Percentiles rank a stretch among this genome's conserved stretches.
Evolutionary conservation across 2,329 filamentous ascomycete genomes (phyloP).

Genomic region (Tolypocladium inflatum): DNA sequence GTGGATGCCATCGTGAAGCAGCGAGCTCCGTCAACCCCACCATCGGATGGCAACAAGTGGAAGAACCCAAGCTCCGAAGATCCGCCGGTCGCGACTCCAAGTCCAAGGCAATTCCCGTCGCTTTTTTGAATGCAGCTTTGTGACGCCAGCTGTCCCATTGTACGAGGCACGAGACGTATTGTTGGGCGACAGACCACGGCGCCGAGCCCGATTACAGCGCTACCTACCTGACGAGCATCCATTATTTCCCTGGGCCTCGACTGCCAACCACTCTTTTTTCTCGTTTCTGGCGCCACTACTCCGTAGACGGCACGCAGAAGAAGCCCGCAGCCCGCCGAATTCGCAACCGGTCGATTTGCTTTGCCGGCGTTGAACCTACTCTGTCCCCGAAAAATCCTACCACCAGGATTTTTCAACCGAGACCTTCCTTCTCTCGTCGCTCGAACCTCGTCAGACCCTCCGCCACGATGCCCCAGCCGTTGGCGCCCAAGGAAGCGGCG

Average conservation of each 20-base stretch:
- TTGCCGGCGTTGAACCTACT: not conserved
- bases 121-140: not conserved
- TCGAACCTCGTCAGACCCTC: not conserved
- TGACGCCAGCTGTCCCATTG: not conserved
- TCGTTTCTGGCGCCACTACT: not conserved
- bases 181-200: not conserved
- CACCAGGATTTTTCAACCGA: not conserved
- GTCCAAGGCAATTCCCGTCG: not conserved
- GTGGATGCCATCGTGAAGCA: not conserved
- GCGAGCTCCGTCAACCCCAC: not conserved
- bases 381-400: not conserved
- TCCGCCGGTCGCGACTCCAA: conserved; percentile 12
- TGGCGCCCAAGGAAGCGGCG: conserved; percentile 81
- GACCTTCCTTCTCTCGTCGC: not conserved
- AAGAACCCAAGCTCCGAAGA: conserved; percentile 15
- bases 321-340: not conserved
- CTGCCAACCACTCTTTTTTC: not conserved
- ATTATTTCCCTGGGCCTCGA: not conserved
- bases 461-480: conserved; percentile 56
- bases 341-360: not conserved
- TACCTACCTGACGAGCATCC: not conserved
- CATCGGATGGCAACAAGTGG: not conserved
- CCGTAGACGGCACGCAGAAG: not conserved
- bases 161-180: not conserved
- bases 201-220: not conserved